These are phyloP conservation scores for Blastobotrys ciferrii DNA, from an alignment of 1,139 yeast species.

Conservation along the genomic window DNA sequence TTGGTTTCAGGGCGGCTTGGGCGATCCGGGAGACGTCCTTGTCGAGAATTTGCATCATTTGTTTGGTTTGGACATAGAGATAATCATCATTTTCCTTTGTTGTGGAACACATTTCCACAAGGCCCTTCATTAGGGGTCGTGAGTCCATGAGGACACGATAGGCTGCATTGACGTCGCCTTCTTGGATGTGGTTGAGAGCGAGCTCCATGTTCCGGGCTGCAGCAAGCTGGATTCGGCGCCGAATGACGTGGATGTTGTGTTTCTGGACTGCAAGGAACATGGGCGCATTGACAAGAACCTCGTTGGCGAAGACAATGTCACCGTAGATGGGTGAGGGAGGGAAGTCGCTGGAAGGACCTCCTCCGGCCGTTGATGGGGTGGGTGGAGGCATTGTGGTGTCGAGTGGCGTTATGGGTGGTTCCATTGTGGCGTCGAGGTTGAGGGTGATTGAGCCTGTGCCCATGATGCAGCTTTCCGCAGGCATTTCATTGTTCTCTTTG, in stretches of 20 bases:
- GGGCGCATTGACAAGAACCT: conserved; percentile 15
- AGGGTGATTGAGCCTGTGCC: conserved; percentile 8
- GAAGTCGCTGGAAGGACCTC: conserved; percentile 8
- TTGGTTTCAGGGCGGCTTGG: conserved; percentile 15
- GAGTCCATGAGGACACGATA: conserved; percentile 15
- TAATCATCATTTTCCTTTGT: conserved; percentile 13
- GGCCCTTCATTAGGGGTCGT: conserved; percentile 18
- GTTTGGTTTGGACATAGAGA: conserved; percentile 19
- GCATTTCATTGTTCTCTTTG: not conserved
- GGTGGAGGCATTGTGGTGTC: conserved; percentile 7
- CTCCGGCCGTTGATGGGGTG: not conserved
- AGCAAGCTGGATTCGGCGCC: conserved; percentile 27
- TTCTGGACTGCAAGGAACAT: conserved; percentile 21
- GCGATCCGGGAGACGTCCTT: conserved; percentile 18
- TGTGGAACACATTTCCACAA: conserved; percentile 15
- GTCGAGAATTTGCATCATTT: conserved; percentile 22
- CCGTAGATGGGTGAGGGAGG: conserved; percentile 25
- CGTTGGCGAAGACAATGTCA: conserved; percentile 19
- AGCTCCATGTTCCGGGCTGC: conserved; percentile 26
- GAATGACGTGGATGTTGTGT: conserved; percentile 24
- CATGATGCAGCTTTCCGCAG: conserved; percentile 5
- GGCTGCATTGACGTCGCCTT: conserved; percentile 15
- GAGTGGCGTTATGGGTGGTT: conserved; percentile 10
- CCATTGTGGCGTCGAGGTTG: conserved; percentile 3
- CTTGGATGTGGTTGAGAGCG: conserved; percentile 16